Base-by-base conservation (phyloP, 306 rosid species). In the Begonia fuchsioides region DNA sequence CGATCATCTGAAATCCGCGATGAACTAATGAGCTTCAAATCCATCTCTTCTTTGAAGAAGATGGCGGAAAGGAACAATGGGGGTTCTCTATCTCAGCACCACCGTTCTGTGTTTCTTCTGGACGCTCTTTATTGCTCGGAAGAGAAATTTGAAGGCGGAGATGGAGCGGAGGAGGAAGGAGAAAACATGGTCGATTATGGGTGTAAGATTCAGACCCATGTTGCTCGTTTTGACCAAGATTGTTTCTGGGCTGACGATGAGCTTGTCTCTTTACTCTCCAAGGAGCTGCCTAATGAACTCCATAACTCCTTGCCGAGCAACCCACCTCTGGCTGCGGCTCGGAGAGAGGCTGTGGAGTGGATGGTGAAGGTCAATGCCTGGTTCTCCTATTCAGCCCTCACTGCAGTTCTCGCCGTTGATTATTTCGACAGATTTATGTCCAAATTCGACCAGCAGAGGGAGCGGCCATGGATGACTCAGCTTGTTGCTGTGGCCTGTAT, bases 381-480 rank as follows among this genome's bases (percentile, higher is more conserved):
- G 56, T 65, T 69, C 81, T 79, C 83, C 1, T 92, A 85, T 70
- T 77, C 93, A 38, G 57, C 81, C 41, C 80, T 77, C 53, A 92
- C 98, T 0, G 80, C 83, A 0, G 41, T 78, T 68, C 88, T 92
- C 11, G 94, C 98, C 7, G 86, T 75, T 8, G 76, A 86, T 61
- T 85, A 82, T 62, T 65, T 85, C 2, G 88, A 92, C 32, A 67
- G 94, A 63, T 82, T 79, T 58, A 73, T 92, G 1, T 55, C 50
- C 39, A 57, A 64, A 61, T 66, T 67, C 50, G 71, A 43, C 1
- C 59, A 57, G 39, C 81, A 71, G 68, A 57, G 47, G 20, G 80
- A 60, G 32, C 85, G 77, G 65, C 98, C 96, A 13, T 92, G 98
- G 98, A 77, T 77, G 88, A 67, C 73, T 32, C 94, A 86, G 0